Evolutionary conservation across 2,329 filamentous ascomycete species (phyloP), one percentile per base, ranked within the genome.

Genomic region (Venturia nashicola): DNA sequence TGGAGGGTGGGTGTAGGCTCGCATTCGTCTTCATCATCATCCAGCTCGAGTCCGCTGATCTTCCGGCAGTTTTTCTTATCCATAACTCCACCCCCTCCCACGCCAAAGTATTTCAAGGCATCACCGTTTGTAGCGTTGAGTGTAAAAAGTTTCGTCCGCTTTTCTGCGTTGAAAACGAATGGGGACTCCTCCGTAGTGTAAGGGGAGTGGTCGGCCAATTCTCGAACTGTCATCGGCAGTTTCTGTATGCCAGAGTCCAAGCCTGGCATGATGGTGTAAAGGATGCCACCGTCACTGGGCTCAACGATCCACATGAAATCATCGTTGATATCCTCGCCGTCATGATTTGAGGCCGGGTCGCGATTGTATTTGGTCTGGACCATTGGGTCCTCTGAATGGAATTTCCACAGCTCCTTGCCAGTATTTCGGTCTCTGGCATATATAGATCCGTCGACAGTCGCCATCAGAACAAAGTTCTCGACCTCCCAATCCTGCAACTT

Each of bases 401-500:
- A 82, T 71, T 89, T 87, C 94, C 94, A 97, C 73, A 87, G 88
- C 70, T 88, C 83, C 67, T 87, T 83, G 70, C 94, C 94, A 62
- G 89, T 94, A 74, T 87, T 89, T 71, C 94, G 86, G 79, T 97
- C 91, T 76, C 86, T 86, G 75, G 93, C 92, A 79, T 96, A 90
- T 72, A 97, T 85, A 75, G 91, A 90, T 82, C 94, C 94, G 82
- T 97, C 92, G 85, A 97, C 90, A 84, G 94, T 97, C 90, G 94
- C 93, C 89, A 99, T 83, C 82, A 99, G 90, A 80, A 97, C 90
- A 85, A 97, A 96, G 82, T 97, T 92, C 90, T 97, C 93, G 80
- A 97, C 92, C 89, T 97, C 91, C 93, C 93, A 97, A 80, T 97
- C 93, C 85, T 92, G 88, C 84, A 97, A 83, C 83, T 88, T 95